These are phyloP conservation scores for Phyllosticta citriasiana DNA, from an alignment of 2,329 filamentous ascomycete genomes.

Conservation along the genomic window DNA sequence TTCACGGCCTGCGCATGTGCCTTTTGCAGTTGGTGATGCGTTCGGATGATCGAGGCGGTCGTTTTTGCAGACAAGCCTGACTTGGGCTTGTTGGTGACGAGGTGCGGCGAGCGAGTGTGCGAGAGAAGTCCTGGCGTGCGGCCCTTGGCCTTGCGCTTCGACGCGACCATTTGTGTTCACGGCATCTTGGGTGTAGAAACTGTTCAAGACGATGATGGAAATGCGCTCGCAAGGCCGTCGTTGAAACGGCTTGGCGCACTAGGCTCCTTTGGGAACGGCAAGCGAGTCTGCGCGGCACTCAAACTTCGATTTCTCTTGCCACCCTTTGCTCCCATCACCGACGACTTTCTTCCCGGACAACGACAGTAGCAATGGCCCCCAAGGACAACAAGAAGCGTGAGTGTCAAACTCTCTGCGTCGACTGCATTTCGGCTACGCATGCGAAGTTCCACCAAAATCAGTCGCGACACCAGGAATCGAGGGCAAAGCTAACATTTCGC, in stretches of 20 bases:
- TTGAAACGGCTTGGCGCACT: neutral
- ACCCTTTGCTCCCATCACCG: conserved; percentile 10
- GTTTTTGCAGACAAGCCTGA: conserved; percentile 44
- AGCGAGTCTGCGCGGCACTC: conserved; percentile 5
- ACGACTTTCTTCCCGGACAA: conserved; percentile 22
- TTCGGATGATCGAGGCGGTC: conserved; percentile 48
- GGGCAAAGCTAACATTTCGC: conserved; percentile 20
- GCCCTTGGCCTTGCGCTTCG: conserved; percentile 7
- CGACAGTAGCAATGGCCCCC: conserved; percentile 30
- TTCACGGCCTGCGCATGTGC: conserved; percentile 41
- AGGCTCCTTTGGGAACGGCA: neutral
- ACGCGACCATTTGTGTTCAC: conserved; percentile 6
- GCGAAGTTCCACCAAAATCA: neutral
- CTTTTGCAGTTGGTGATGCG: conserved; percentile 52
- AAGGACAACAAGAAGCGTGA: conserved; percentile 28
- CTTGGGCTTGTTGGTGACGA: conserved; percentile 21
- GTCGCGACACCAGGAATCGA: conserved; percentile 6
- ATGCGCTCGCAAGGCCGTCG: neutral
- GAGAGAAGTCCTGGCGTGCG: conserved; percentile 20
- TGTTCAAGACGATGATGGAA: neutral
- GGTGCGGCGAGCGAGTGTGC: conserved; percentile 23
- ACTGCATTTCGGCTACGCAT: neutral
- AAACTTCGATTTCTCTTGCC: conserved; percentile 4
- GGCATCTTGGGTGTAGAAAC: neutral
- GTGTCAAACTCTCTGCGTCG: conserved; percentile 9